Evolutionary conservation across 768 basidiomycete species (phyloP).

Genomic region (Termitomyces sp.): DNA sequence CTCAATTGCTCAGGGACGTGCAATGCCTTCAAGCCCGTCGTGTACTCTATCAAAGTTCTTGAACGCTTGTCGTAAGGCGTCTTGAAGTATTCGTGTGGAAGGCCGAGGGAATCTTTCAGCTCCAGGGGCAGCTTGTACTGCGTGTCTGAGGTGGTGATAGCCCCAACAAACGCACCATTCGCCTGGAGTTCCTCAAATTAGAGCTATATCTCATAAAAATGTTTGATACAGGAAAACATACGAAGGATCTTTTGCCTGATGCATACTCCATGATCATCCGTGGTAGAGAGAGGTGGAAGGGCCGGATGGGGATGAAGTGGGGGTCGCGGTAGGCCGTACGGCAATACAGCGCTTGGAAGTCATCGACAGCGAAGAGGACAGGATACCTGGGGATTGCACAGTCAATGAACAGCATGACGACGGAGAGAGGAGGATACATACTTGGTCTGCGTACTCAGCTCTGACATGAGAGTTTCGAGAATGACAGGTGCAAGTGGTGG

Average conservation of each 20-base stretch:
- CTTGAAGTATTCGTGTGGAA: slow-evolving; percentile 34
- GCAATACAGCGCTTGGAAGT: slow-evolving; percentile 79
- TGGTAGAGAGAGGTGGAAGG: slow-evolving; percentile 79
- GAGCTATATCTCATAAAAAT: background rate
- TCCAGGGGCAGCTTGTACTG: slow-evolving; percentile 57
- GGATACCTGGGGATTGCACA: slow-evolving; percentile 47
- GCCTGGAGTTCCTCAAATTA: slow-evolving; percentile 34
- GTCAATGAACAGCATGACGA: background rate
- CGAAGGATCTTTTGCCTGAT: slow-evolving; percentile 64
- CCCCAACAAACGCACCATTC: slow-evolving; percentile 69
- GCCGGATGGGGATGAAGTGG: slow-evolving; percentile 60
- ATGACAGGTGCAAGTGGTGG: slow-evolving; percentile 49
- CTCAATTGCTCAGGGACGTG: slow-evolving; percentile 53
- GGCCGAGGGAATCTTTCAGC: slow-evolving; percentile 56
- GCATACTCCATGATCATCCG: slow-evolving; percentile 76
- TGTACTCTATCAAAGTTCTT: slow-evolving; percentile 44
- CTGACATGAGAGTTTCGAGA: slow-evolving; percentile 53
- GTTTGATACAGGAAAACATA: slow-evolving; percentile 32
- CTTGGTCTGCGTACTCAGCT: slow-evolving; percentile 63
- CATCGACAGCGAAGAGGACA: slow-evolving; percentile 82
- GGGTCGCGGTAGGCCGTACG: slow-evolving; percentile 70
- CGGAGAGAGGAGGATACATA: slow-evolving; percentile 28
- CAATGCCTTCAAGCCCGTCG: slow-evolving; percentile 40
- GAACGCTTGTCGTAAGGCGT: slow-evolving; percentile 58
- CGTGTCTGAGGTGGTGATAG: slow-evolving; percentile 60